Evolutionary conservation across 495 filamentous ascomycete species (phyloP), one percentile per base, ranked within the genome.

Genomic region (Trichoderma gamsii): DNA sequence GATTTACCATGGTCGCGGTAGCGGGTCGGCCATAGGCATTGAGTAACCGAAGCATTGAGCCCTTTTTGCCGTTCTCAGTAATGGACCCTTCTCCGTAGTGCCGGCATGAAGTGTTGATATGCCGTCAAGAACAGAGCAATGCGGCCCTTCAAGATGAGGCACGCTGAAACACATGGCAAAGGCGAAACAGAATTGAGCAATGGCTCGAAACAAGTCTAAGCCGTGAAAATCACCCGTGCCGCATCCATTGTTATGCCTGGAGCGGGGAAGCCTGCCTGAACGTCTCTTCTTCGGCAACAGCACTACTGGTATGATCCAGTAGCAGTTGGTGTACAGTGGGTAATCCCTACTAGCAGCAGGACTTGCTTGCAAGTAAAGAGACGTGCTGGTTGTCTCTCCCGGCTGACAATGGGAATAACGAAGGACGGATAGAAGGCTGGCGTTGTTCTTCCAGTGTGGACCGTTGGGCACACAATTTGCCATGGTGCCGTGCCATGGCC

Each of bases 391-490:
- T 5, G 35, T 38, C 8, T 38, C 8, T 52, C 49, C 3, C 18
- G 18, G 13, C 21, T 52, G 3, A 21, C 8, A 61, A 21, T 15
- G 18, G 49, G 49, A 2, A 21, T 7, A 61, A 27, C 4, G 56
- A 61, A 61, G 56, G 25, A 13, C 27, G 23, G 51, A 61, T 23
- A 61, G 56, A 61, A 61, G 56, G 32, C 56, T 61, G 56, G 56
- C 56, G 56, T 61, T 61, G 56, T 61, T 61, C 56, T 61, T 29
- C 56, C 56, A 32, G 56, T 61, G 56, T 61, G 56, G 56, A 61
- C 56, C 56, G 29, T 32, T 12, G 56, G 27, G 23, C 35, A 32
- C 56, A 61, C 35, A 61, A 61, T 61, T 61, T 18, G 56, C 52
- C 52, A 52, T 52, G 49, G 49, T 52, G 49, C 51, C 18, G 21